Base-by-base conservation (phyloP, 1,284 basidiomycete species). In the Entoloma clypeatum region DNA sequence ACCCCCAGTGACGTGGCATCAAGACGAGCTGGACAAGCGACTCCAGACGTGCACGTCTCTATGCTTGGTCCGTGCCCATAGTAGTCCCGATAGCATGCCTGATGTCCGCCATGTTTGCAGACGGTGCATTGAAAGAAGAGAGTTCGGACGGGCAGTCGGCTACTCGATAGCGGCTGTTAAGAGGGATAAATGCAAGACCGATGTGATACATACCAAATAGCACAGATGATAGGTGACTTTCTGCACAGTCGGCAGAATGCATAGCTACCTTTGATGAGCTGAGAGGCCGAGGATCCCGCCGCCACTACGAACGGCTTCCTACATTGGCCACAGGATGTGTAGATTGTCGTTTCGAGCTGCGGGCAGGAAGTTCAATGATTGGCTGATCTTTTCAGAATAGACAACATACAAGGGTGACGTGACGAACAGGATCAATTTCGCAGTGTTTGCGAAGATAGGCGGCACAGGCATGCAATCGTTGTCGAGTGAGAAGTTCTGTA, bases 71-170 rank as follows among this genome's bases (percentile, higher is more conserved):
- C 71, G 24, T 68, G 63, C 46, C 70, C 61, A 53, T 85, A 85
- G 53, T 79, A 86, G 21, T 67, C 65, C 29, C 74, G 69, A 54
- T 86, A 87, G 58, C 86, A 89, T 16, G 72, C 69, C 50, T 82
- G 79, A 52, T 89, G 86, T 0, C 86, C 86, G 0, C 86, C 86
- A 48, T 89, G 86, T 34, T 74, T 65, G 55, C 86, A 89, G 5
- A 84, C 62, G 1, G 81, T 70, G 57, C 86, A 89, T 38, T 80
- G 77, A 53, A 87, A 81, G 3, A 85, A 61, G 3, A 86, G 63
- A 0, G 74, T 66, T 23, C 74, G 74, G 13, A 88, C 83, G 3
- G 86, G 86, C 18, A 89, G 71, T 40, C 77, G 86, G 55, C 86
- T 88, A 43, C 5, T 4, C 22, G 4, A 36, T 4, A 35, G 38